Conservation (phyloP, 2,329 filamentous ascomycete genomes). For the Ophiostoma quercus region DNA sequence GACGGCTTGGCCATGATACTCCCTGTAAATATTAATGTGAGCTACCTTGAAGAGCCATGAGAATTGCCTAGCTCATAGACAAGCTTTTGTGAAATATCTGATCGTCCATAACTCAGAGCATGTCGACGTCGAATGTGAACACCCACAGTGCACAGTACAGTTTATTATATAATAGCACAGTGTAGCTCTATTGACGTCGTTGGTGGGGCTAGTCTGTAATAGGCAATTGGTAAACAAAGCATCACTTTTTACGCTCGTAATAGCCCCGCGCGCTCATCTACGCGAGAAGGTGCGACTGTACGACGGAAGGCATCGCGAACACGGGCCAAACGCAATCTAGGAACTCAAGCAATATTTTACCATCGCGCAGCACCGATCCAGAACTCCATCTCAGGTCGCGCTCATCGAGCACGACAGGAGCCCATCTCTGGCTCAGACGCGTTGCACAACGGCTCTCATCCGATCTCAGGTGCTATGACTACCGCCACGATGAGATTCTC, state of each 20-base stretch:
- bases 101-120: background rate
- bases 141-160: background rate
- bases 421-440: background rate
- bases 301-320: conserved; percentile 1
- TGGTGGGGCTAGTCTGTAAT: background rate
- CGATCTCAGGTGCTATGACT: background rate
- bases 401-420: background rate
- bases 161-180: background rate
- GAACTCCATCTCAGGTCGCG: background rate
- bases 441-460: conserved; percentile 4
- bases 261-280: background rate
- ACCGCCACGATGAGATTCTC: conserved; percentile 38
- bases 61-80: too few relatives aligned
- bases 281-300: background rate
- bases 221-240: conserved; percentile 17
- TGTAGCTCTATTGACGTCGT: background rate
- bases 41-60: too few relatives aligned
- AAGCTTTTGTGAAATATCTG: too few relatives aligned
- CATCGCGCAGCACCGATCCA: background rate
- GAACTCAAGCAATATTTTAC: background rate
- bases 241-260: background rate
- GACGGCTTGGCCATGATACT: background rate
- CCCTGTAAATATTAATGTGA: background rate
- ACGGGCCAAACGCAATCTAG: background rate
- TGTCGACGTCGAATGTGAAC: background rate